These are phyloP conservation scores for Verticillium alfalfae DNA, from an alignment of 2,329 filamentous ascomycete species.

Conservation along the genomic window DNA sequence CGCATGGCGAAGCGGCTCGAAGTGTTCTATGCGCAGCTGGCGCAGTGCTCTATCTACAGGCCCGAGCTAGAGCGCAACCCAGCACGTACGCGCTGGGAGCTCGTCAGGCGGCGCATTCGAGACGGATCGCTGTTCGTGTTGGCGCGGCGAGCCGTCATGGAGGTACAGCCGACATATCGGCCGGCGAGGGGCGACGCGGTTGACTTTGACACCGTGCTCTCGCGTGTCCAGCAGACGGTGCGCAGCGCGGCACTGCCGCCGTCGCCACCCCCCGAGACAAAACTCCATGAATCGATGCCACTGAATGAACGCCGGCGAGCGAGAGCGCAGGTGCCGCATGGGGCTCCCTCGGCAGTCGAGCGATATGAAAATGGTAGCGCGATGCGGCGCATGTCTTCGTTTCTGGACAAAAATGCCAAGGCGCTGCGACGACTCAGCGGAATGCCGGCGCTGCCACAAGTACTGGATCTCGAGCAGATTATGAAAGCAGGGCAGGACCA, in stretches of 20 bases:
- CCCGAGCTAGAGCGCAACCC: conserved; percentile 48
- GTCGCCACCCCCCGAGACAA: conserved; percentile 9
- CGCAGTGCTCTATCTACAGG: conserved; percentile 42
- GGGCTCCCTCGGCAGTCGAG: conserved; percentile 28
- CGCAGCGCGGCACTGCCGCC: conserved; percentile 17
- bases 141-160: conserved; percentile 27
- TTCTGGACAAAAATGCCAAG: conserved; percentile 35
- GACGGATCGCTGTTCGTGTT: conserved; percentile 49
- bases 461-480: conserved; percentile 22
- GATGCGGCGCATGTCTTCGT: conserved; percentile 36
- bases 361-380: conserved; percentile 34
- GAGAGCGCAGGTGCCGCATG: conserved; percentile 28
- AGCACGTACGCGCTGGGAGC: conserved; percentile 45
- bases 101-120: conserved; percentile 38
- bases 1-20: conserved; percentile 46
- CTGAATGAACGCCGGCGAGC: conserved; percentile 27
- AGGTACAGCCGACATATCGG: conserved; percentile 17
- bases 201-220: conserved; percentile 39
- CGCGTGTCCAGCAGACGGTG: conserved; percentile 30
- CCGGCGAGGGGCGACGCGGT: conserved; percentile 22
- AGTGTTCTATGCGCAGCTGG: conserved; percentile 45
- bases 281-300: background rate
- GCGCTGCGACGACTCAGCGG: conserved; percentile 33
- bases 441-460: conserved; percentile 23
- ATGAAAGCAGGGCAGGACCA: conserved; percentile 17